phyloP scores from a whole-genome alignment of 805 yeast species.

The Starmerella riodocensis region DNA sequence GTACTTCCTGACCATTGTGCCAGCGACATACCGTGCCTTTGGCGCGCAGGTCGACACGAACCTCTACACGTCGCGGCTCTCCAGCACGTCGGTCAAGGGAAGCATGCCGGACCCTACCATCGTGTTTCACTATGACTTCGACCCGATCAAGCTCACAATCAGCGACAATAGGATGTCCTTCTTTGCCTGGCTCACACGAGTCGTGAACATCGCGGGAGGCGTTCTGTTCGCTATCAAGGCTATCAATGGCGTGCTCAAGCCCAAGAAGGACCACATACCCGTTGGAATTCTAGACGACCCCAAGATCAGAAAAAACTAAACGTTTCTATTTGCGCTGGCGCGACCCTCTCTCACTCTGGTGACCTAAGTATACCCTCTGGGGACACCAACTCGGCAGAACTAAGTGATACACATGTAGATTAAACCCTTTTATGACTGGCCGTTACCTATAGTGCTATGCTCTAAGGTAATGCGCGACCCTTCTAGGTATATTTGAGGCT shows the following conservation, averaged over 20 bases:
- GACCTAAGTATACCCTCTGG: too few species aligned
- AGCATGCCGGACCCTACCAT: slow-evolving; percentile 50
- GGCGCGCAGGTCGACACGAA: slow-evolving; percentile 68
- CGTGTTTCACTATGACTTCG: slow-evolving; percentile 73
- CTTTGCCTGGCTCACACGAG: slow-evolving; percentile 58
- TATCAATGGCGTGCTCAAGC: neutral
- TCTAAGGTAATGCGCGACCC: too few species aligned
- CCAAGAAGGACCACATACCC: slow-evolving; percentile 1
- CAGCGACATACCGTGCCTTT: slow-evolving; percentile 50
- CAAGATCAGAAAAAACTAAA: too few species aligned
- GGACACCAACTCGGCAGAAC: too few species aligned
- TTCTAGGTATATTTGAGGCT: too few species aligned
- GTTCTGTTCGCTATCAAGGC: slow-evolving; percentile 30
- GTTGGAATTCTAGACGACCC: slow-evolving; percentile 13
- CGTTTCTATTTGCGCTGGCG: too few species aligned
- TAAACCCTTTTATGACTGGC: too few species aligned
- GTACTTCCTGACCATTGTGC: slow-evolving; percentile 69
- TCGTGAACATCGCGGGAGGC: slow-evolving; percentile 77
- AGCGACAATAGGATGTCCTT: slow-evolving; percentile 65
- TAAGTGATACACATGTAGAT: too few species aligned
- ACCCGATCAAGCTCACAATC: slow-evolving; percentile 61
- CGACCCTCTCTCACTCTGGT: too few species aligned
- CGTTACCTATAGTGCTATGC: too few species aligned
- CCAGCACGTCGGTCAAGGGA: neutral
- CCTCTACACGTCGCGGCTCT: slow-evolving; percentile 49